Evolutionary conservation across 202 grass and related monocot genomes (phyloP), one percentile per base, ranked within the genome.

Genomic region (Brachypodium distachyon): DNA sequence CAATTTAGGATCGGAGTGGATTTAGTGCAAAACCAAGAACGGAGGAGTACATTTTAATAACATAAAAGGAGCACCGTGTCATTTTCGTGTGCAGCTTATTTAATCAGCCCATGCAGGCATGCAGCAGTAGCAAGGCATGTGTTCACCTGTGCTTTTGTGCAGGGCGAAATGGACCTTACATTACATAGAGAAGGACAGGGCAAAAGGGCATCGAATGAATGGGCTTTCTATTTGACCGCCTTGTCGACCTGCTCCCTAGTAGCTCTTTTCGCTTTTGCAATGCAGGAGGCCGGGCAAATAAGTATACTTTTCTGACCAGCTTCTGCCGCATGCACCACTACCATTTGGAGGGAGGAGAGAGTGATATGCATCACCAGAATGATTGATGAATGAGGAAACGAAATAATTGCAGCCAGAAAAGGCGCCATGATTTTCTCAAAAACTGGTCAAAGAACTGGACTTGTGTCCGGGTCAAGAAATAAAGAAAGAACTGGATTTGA

Each of bases 181-280:
- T 60, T 85, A 51, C 69, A 51, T 50, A 60, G 34, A 82, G 29
- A 0, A 42, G 51, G 77, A 57, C 56, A 55, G 54, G 40, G 33
- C 7, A 1, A 67, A 73, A 74, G 21, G 81, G 44, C 4, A 11
- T 84, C 36, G 81, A 70, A 74, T 61, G 76, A 70, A 74, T 54
- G 74, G 80, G 68, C 85, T 75, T 83, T 84, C 76, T 76, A 81
- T 84, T 88, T 84, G 86, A 80, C 81, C 50, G 32, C 38, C 70
- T 37, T 84, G 81, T 84, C 76, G 76, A 71, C 37, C 81, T 80
- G 86, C 86, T 28, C 25, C 61, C 68, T n/a, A n/a, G n/a, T n/a
- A n/a, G n/a, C n/a, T 54, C 43, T 5, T 26, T 38, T 69, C 70
- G 61, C 81, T 80, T 76, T 80, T 88, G 22, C 39, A 38, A 38